Percentiles rank a stretch among this genome's conserved stretches.
Evolutionary conservation across 208 protist genomes (phyloP).

Genomic region (Wallacemonas sp.): DNA sequence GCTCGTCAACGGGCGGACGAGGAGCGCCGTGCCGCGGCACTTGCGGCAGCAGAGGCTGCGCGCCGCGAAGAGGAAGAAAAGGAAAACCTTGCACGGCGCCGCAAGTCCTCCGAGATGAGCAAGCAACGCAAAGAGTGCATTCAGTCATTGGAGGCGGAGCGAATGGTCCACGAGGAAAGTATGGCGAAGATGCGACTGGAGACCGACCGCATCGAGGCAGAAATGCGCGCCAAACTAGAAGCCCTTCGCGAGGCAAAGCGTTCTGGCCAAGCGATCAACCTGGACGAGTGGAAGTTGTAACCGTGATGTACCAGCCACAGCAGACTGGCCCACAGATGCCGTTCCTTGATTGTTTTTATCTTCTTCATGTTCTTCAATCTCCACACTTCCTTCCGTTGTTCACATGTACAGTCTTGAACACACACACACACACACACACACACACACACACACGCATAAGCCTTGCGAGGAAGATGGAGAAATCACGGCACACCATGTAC

Average conservation of each 20-base stretch:
- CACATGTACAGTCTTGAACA: neutral
- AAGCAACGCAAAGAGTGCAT: conserved; percentile 64
- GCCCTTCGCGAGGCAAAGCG: conserved; percentile 74
- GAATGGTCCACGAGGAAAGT: conserved; percentile 64
- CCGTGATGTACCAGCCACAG: too few species aligned
- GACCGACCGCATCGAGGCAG: conserved; percentile 83
- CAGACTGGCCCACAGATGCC: too few species aligned
- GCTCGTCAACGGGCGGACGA: conserved; percentile 34
- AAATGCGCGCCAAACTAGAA: conserved; percentile 88
- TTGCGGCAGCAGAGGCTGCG: conserved; percentile 37
- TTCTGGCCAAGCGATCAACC: conserved; percentile 73
- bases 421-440: conserved; percentile 5
- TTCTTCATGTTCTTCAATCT: neutral
- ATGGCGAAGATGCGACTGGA: conserved; percentile 77
- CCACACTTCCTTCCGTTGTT: neutral
- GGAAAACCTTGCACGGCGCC: conserved; percentile 42
- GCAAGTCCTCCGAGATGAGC: conserved; percentile 55
- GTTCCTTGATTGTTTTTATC: neutral
- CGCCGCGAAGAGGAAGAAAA: conserved; percentile 36
- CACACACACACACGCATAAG: too few species aligned
- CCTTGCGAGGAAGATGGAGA: too few species aligned
- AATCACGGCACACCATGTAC: too few species aligned
- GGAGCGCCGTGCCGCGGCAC: conserved; percentile 23
- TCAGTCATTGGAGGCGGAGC: conserved; percentile 55
- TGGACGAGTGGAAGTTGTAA: conserved; percentile 83